These are phyloP conservation scores for Cutaneotrichosporon curvatum DNA, from an alignment of 1,284 basidiomycete genomes.

Conservation along the genomic window DNA sequence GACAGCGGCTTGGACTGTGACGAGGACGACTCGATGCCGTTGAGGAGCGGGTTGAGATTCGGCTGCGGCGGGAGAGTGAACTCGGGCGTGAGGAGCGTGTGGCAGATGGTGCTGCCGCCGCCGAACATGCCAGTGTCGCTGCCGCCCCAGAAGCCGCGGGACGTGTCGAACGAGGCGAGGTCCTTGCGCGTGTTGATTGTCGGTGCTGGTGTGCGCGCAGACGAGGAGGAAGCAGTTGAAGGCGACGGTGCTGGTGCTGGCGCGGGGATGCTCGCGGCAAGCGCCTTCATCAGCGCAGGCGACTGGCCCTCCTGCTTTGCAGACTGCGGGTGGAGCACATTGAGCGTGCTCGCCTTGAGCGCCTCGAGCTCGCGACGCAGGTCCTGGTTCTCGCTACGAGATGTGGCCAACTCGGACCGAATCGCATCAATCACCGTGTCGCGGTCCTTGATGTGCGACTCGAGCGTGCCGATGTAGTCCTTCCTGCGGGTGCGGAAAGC, in stretches of 20 bases:
- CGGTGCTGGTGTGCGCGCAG: constrained; percentile 38
- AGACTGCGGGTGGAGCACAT: constrained; percentile 47
- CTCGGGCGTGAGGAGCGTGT: constrained; percentile 70
- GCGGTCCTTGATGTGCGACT: constrained; percentile 86
- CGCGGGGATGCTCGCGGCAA: constrained; percentile 19
- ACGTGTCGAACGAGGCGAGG: constrained; percentile 49
- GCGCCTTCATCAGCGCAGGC: constrained; percentile 40
- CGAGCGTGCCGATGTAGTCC: constrained; percentile 89
- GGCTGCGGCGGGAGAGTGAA: constrained; percentile 46
- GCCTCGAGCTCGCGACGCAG: constrained; percentile 73
- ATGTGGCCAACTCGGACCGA: constrained; percentile 71
- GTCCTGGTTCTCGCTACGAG: constrained; percentile 73
- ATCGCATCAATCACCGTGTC: constrained; percentile 85
- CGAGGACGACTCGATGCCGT: constrained; percentile 28
- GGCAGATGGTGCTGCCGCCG: constrained; percentile 70
- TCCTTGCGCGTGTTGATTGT: constrained; percentile 75
- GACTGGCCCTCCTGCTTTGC: constrained; percentile 28
- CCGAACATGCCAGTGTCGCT: constrained; percentile 46
- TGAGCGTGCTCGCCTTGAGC: constrained; percentile 59
- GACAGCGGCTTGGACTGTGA: constrained; percentile 8
- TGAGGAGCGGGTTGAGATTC: constrained; percentile 73
- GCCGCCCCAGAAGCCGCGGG: constrained; percentile 61
- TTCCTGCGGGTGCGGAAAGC: constrained; percentile 92
- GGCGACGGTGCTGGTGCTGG: background rate
- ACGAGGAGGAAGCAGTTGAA: constrained; percentile 11